A percentile compares a stretch with the other conserved stretches of the same genome.
Conservation (phyloP, 2,329 filamentous ascomycete genomes). For the Aspergillus pseudoglaucus region DNA sequence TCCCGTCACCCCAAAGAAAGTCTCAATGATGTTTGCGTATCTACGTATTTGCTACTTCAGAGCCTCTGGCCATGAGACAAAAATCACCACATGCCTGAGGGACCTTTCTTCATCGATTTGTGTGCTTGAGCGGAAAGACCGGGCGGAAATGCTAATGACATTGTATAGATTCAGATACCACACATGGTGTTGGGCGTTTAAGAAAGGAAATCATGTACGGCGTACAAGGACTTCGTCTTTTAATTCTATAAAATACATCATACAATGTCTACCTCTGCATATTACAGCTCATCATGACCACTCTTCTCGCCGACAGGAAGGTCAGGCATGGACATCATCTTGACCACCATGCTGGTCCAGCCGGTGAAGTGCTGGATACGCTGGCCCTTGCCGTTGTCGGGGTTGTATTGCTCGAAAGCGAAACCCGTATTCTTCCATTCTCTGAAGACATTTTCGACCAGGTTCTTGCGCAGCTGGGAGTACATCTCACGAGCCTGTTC, state of each 20-base stretch:
- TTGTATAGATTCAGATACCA: not conserved
- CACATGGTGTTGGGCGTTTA: conserved; percentile 10
- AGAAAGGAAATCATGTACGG: not conserved
- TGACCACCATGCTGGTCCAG: conserved; percentile 97
- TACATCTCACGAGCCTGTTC: conserved; percentile 67
- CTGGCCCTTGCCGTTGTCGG: conserved; percentile 87
- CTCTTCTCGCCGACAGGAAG: conserved; percentile 31
- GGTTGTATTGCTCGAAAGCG: conserved; percentile 97
- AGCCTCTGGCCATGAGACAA: conserved; percentile 49
- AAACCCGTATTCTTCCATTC: conserved; percentile 90
- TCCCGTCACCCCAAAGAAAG: not conserved
- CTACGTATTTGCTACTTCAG: conserved; percentile 99
- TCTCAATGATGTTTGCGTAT: conserved; percentile 85
- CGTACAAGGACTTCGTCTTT: conserved; percentile 2
- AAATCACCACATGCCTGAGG: too few relatives aligned
- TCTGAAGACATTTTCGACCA: conserved; percentile 81
- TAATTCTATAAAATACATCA: conserved; percentile 4
- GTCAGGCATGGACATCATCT: conserved; percentile 93
- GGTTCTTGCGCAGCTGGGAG: conserved; percentile 67
- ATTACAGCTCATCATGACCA: conserved; percentile 46
- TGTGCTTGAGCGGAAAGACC: too few relatives aligned
- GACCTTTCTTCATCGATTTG: too few relatives aligned
- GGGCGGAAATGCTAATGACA: too few relatives aligned
- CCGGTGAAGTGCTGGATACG: conserved; percentile 96
- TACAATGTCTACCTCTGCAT: conserved; percentile 8